Evolutionary conservation across 2,329 filamentous ascomycete species (phyloP), one percentile per base, ranked within the genome.

Genomic region (Clarireedia hainanense): DNA sequence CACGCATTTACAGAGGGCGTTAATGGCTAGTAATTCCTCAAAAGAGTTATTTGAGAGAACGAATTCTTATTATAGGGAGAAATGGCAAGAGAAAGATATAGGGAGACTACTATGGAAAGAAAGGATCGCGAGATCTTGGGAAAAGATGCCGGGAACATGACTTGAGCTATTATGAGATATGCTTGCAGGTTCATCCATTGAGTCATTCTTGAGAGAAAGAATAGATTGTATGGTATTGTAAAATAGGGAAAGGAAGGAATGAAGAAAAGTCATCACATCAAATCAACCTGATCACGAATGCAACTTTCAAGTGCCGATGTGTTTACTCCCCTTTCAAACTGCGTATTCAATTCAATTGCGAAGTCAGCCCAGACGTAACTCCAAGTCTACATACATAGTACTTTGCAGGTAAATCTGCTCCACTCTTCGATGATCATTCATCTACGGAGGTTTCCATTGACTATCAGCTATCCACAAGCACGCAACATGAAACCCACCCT

Each of bases 1-100:
- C 45, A 46, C 52, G 62, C 62, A 64, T 63, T 63, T 63, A 63
- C 56, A 64, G 20, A 34, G 23, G 62, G 62, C 57, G 62, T 64
- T 54, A 49, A 57, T 58, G 61, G 55, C 42, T 56, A 55, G 60
- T 52, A 39, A 47, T 55, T 60, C 56, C 55, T 60, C 50, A 43
- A 52, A 34, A 52, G 46, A 53, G 34, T 34, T 34, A 34, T 52
- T 52, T 12, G 49, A 52, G 54, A 56, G 54, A 47, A 56, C 40
- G 49, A 24, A 34, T 39, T 34, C 30, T 27, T 53, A 23, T 42
- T 37, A 56, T 46, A 40, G 56, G 47, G 58, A 46, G 42, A 46
- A 9, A 56, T 7, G 42, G 20, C 30, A 45, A 49, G 27, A 42
- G 39, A 20, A 42, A 42, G 39, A 42, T 20, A 20, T 17, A 20